Percentiles rank a stretch among this genome's conserved stretches.
These are phyloP conservation scores for Cercospora sesami DNA, from an alignment of 2,329 filamentous ascomycete species.

Conservation along the genomic window DNA sequence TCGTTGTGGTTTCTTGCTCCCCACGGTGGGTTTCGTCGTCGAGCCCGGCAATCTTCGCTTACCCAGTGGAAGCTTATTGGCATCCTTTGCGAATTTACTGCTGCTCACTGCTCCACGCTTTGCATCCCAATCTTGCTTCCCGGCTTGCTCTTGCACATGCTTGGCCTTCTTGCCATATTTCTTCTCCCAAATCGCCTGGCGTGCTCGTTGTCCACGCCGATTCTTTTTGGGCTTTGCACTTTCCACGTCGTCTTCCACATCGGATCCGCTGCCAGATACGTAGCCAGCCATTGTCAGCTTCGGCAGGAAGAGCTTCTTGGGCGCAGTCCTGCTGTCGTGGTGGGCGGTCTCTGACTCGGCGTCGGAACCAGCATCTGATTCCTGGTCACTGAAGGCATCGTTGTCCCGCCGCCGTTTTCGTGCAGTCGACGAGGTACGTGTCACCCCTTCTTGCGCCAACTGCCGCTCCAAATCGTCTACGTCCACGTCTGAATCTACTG, in stretches of 20 bases:
- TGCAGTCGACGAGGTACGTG: neutral
- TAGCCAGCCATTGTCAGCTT: slow-evolving; percentile 75
- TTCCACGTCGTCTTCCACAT: slow-evolving; percentile 60
- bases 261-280: slow-evolving; percentile 73
- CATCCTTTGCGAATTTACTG: slow-evolving; percentile 23
- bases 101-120: slow-evolving; percentile 54
- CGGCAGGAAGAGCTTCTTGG: slow-evolving; percentile 66
- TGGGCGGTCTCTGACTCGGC: slow-evolving; percentile 30
- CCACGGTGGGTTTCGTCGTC: slow-evolving; percentile 20
- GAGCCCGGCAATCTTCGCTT: slow-evolving; percentile 3
- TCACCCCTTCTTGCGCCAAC: slow-evolving; percentile 31
- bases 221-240: slow-evolving; percentile 65
- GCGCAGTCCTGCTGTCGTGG: slow-evolving; percentile 28
- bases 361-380: slow-evolving; percentile 29
- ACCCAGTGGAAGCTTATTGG: slow-evolving; percentile 24
- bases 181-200: slow-evolving; percentile 76
- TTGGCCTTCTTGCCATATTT: slow-evolving; percentile 73
- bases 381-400: slow-evolving; percentile 24
- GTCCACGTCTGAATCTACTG: slow-evolving; percentile 23
- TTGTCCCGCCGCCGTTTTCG: slow-evolving; percentile 15
- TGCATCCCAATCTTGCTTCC: slow-evolving; percentile 60
- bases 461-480: slow-evolving; percentile 32
- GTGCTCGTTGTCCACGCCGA: slow-evolving; percentile 71
- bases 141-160: slow-evolving; percentile 56
- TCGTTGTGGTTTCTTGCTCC: slow-evolving; percentile 35